phyloP scores from a whole-genome alignment of 306 rosid genomes.

The Fagus sylvatica region DNA sequence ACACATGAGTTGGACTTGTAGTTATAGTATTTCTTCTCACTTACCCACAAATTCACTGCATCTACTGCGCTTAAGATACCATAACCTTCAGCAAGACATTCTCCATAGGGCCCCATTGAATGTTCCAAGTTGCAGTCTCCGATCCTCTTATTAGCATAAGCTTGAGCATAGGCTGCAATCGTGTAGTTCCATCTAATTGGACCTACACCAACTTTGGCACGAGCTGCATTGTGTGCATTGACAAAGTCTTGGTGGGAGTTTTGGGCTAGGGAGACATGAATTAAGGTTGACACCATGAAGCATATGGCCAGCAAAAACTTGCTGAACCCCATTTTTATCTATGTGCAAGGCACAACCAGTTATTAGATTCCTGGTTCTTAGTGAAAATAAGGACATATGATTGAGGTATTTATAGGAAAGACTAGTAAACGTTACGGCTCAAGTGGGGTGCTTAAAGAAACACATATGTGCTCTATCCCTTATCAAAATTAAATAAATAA shows the following conservation, averaged over 20 bases:
- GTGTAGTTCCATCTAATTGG: slow-evolving; percentile 55
- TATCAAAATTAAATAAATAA: too few species aligned
- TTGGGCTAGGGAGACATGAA: slow-evolving; percentile 20
- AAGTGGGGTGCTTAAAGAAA: neutral
- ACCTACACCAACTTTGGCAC: slow-evolving; percentile 53
- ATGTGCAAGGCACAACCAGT: neutral
- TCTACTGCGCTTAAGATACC: slow-evolving; percentile 32
- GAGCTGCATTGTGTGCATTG: slow-evolving; percentile 52
- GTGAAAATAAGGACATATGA: neutral
- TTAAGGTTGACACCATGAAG: neutral
- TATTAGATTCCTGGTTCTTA: neutral
- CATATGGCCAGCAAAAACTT: neutral
- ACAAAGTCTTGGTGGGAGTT: slow-evolving; percentile 44
- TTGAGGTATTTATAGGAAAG: neutral
- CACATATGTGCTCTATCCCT: too few species aligned
- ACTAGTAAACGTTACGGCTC: too few species aligned
- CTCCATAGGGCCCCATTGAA: slow-evolving; percentile 62
- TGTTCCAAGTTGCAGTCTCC: slow-evolving; percentile 52
- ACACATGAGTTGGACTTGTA: neutral
- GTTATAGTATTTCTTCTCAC: slow-evolving; percentile 52
- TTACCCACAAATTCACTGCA: slow-evolving; percentile 59
- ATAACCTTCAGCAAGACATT: slow-evolving; percentile 54
- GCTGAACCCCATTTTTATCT: neutral
- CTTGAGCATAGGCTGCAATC: slow-evolving; percentile 50
- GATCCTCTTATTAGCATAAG: slow-evolving; percentile 41